Evolutionary conservation across 768 basidiomycete genomes (phyloP), one percentile per base, ranked within the genome.

Genomic region (Russula foetens): DNA sequence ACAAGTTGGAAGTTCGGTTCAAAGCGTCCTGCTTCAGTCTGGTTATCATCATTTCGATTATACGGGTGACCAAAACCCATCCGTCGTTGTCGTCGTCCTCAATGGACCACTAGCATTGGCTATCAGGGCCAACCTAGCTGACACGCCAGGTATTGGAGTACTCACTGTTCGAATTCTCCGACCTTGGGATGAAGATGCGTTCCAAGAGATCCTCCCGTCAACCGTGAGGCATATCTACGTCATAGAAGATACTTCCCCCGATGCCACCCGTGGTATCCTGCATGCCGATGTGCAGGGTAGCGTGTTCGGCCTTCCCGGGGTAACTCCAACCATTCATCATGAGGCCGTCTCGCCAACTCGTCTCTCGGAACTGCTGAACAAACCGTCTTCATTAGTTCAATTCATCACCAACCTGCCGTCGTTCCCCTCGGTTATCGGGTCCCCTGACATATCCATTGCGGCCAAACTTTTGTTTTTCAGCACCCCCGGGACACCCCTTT

Each of bases 31-130:
- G 48, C 70, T 72, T 7, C 71, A 76, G 38, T 77, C 81, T 15
- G 85, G 88, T n/a, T 87, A 91, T 68, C 74, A 75, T n/a, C 82
- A 79, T 60, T 94, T 95, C 72, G 82, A 87, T 58, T 92, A 91
- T 71, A 71, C 73, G 12, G 93, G 93, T 19, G 83, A 86, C 69
- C 65, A 68, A 41, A 71, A 77, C 21, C 88, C 92, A 0, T 75
- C 75, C 29, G 84, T 82, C 17, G 83, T 86, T 52, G 62, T 95
- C 62, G 84, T 95, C 47, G 64, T 86, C 23, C 75, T 86, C 60
- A 94, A 95, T 66, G 84, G 92, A 0, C 85, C 89, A 2, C 72
- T 90, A 39, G 87, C 91, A n/a, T 75, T 84, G 39, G 74, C 76
- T 35, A 81, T 84, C 23, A 81, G 84, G 65, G 78, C 81, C 1